Evolutionary conservation across 345 rosid genomes (phyloP).

Genomic region (Populus tremula): DNA sequence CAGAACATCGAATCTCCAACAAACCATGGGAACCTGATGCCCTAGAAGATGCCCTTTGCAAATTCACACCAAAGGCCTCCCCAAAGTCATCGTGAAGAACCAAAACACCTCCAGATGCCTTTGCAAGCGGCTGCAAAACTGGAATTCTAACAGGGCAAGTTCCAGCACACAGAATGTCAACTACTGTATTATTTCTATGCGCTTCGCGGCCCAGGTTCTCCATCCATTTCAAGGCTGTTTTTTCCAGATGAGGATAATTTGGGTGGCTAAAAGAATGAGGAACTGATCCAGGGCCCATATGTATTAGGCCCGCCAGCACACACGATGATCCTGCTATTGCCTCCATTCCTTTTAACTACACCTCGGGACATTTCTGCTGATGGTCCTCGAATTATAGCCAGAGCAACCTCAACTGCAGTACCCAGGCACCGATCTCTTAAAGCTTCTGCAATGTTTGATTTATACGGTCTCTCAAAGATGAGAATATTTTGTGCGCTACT

Average conservation of each 20-base stretch:
- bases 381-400: constrained; percentile 86
- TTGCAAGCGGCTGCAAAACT: constrained; percentile 83
- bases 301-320: constrained; percentile 97
- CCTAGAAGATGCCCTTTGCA: constrained; percentile 88
- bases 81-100: constrained; percentile 98
- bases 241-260: constrained; percentile 83
- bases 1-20: constrained; percentile 91
- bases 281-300: constrained; percentile 91
- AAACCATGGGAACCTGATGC: constrained; percentile 83
- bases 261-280: constrained; percentile 85
- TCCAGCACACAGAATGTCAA: constrained; percentile 96
- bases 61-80: constrained; percentile 94
- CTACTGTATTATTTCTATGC: constrained; percentile 63
- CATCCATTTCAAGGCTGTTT: constrained; percentile 82
- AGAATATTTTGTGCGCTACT: constrained; percentile 85
- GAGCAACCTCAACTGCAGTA: constrained; percentile 85
- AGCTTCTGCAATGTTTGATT: constrained; percentile 66
- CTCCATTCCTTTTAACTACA: constrained; percentile 82
- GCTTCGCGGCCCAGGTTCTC: constrained; percentile 80
- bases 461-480: constrained; percentile 87
- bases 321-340: constrained; percentile 78
- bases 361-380: constrained; percentile 87
- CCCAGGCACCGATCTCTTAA: constrained; percentile 93
- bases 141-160: constrained; percentile 93
- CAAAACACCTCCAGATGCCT: constrained; percentile 93